phyloP scores from a whole-genome alignment of 345 rosid genomes.

The Arabis alpina region DNA sequence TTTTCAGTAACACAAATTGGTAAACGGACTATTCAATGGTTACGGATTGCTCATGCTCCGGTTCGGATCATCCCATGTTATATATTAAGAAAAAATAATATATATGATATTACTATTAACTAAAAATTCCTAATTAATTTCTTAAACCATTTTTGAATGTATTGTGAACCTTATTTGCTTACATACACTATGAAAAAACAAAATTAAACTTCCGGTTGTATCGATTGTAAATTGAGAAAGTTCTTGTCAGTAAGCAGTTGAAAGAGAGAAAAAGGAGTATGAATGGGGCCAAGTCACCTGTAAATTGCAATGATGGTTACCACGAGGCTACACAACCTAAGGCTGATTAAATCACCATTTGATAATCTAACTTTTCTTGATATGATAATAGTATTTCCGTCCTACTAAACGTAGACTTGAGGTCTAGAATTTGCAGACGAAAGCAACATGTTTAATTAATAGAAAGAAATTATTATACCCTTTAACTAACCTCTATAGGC shows the following conservation, averaged over 20 bases:
- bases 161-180: neutral
- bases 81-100: too few relatives aligned
- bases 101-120: too few relatives aligned
- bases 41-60: too few relatives aligned
- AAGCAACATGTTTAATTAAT: slow-evolving; percentile 39
- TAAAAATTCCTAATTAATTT: neutral
- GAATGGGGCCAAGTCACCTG: slow-evolving; percentile 37
- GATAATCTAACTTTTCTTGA: slow-evolving; percentile 2
- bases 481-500: slow-evolving; percentile 22
- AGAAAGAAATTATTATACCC: neutral
- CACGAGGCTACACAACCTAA: slow-evolving; percentile 36
- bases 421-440: slow-evolving; percentile 39
- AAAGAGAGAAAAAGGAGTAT: neutral
- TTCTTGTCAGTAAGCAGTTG: slow-evolving; percentile 31
- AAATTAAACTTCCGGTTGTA: slow-evolving; percentile 1
- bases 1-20: too few relatives aligned
- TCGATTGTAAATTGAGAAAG: slow-evolving; percentile 18
- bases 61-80: too few relatives aligned
- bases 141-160: neutral
- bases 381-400: neutral
- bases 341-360: slow-evolving; percentile 20
- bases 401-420: slow-evolving; percentile 33
- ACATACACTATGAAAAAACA: neutral
- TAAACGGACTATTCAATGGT: too few relatives aligned
- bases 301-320: slow-evolving; percentile 37